Conservation (phyloP, 805 yeast species). For the Starmerella scarabaei region DNA sequence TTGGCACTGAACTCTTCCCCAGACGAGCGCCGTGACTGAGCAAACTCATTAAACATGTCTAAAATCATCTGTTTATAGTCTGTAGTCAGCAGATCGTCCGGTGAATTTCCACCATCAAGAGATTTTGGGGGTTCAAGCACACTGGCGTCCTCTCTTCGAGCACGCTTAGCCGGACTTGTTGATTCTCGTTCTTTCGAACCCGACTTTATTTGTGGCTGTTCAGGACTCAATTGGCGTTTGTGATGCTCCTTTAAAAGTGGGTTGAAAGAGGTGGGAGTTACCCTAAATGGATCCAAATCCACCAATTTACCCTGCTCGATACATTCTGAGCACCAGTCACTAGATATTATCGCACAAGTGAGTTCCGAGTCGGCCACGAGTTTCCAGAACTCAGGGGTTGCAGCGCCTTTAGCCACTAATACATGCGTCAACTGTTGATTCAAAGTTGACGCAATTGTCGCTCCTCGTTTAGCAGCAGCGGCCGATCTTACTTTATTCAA, state of each 20-base stretch:
- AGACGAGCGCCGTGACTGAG: slow-evolving; percentile 24
- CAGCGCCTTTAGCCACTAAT: slow-evolving; percentile 16
- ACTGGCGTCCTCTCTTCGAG: background rate
- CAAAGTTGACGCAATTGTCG: slow-evolving; percentile 11
- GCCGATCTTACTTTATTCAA: slow-evolving; percentile 14
- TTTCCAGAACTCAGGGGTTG: slow-evolving; percentile 3
- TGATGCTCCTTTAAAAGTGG: no score
- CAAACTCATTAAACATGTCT: slow-evolving; percentile 26
- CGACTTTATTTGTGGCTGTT: no score
- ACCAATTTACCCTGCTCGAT: slow-evolving; percentile 19
- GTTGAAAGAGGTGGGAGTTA: no score
- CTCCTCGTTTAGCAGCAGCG: slow-evolving; percentile 21
- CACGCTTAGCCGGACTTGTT: background rate
- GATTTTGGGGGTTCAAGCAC: background rate
- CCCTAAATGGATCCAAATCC: slow-evolving; percentile 3
- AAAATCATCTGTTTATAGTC: slow-evolving; percentile 26
- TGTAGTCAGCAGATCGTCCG: background rate
- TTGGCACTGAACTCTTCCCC: slow-evolving; percentile 32
- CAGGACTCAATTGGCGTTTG: background rate
- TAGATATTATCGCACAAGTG: slow-evolving; percentile 11
- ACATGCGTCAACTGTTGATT: slow-evolving; percentile 21
- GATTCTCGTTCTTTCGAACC: no score
- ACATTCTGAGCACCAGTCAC: slow-evolving; percentile 27
- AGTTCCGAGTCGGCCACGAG: background rate
- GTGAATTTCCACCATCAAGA: background rate